Evolutionary conservation across 106 monocot species (phyloP).

Genomic region (Dendrobium nobile): DNA sequence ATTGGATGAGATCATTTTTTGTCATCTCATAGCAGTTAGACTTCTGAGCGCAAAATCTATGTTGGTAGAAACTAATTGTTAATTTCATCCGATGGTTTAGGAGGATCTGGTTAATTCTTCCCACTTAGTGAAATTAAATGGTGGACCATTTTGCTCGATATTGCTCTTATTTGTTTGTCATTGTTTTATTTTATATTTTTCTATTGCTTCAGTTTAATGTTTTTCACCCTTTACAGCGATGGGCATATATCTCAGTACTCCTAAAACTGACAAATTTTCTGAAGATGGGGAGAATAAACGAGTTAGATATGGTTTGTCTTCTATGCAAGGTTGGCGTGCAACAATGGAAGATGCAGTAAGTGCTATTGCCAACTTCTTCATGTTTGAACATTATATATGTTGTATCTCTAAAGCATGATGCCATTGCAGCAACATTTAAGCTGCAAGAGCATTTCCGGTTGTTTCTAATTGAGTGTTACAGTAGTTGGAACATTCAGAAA

Average conservation of each 20-base stretch:
- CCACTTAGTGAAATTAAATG: neutral
- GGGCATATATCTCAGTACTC: slow-evolving; percentile 74
- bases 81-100: neutral
- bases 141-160: neutral
- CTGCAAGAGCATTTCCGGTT: too few relatives aligned
- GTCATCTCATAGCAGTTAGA: neutral
- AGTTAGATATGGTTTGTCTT: slow-evolving; percentile 51
- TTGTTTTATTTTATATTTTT: neutral
- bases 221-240: slow-evolving; percentile 9
- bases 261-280: slow-evolving; percentile 70
- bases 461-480: too few relatives aligned
- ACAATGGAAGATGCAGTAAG: slow-evolving; percentile 80
- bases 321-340: slow-evolving; percentile 80
- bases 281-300: slow-evolving; percentile 65
- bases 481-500: too few relatives aligned
- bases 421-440: too few relatives aligned
- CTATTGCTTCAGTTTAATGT: neutral
- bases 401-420: too few relatives aligned
- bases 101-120: neutral
- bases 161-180: neutral
- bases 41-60: neutral
- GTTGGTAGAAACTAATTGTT: neutral
- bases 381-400: too few relatives aligned
- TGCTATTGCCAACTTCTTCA: neutral
- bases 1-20: neutral